A percentile compares a stretch with the other conserved stretches of the same genome.
Conservation (phyloP, 305 asterid genomes). For the Fraxinus floribunda region DNA sequence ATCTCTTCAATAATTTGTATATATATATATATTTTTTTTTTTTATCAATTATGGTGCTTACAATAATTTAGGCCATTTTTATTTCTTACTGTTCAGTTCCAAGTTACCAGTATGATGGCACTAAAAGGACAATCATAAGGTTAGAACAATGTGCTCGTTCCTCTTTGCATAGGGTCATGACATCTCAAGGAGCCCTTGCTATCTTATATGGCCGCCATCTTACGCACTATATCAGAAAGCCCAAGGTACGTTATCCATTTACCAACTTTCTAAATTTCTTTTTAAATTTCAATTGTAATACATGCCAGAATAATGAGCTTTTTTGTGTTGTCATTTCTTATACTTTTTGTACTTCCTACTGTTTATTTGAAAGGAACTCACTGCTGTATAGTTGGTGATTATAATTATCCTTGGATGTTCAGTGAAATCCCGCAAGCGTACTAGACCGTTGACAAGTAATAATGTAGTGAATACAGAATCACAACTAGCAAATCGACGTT, state of each 20-base stretch:
- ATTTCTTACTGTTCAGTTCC: slow-evolving; percentile 48
- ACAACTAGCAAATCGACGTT: too few species aligned
- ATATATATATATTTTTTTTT: neutral
- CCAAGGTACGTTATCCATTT: slow-evolving; percentile 56
- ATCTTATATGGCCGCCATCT: slow-evolving; percentile 81
- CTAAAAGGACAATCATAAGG: slow-evolving; percentile 78
- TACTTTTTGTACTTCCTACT: neutral
- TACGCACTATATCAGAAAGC: slow-evolving; percentile 70
- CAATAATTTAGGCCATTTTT: slow-evolving; percentile 22
- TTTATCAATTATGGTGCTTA: neutral
- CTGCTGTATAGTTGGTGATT: neutral
- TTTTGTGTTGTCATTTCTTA: neutral
- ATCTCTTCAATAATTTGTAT: neutral
- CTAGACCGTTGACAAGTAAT: neutral
- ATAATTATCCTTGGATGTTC: neutral
- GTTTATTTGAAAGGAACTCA: neutral
- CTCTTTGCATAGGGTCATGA: slow-evolving; percentile 65
- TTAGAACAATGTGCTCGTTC: slow-evolving; percentile 78
- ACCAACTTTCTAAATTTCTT: slow-evolving; percentile 17
- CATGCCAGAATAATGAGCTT: neutral
- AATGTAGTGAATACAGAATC: neutral
- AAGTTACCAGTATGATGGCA: slow-evolving; percentile 61
- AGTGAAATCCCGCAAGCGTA: neutral
- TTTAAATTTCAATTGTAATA: neutral
- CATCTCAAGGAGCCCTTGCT: slow-evolving; percentile 76